Evolutionary conservation across 225 moss, liverwort and hornwort species (phyloP).

Genomic region (Antitrichia curtipendula): DNA sequence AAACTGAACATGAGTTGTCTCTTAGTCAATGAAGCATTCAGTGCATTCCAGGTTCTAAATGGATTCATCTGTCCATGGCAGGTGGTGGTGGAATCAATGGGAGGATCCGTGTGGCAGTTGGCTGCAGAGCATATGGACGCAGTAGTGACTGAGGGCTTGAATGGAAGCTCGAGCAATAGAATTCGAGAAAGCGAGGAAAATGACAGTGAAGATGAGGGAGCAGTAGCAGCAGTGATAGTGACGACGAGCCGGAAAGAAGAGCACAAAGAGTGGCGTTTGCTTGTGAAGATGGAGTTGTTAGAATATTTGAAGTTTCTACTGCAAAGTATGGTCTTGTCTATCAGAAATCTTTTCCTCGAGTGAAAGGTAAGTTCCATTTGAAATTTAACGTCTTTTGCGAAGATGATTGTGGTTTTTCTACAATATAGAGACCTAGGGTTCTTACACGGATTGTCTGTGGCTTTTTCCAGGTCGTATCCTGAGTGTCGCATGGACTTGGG

Average conservation of each 20-base stretch:
- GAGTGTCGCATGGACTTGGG: slow-evolving; percentile 81
- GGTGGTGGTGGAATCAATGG: slow-evolving; percentile 72
- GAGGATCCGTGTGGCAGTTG: slow-evolving; percentile 94
- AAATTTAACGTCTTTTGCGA: background rate
- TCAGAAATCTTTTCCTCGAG: slow-evolving; percentile 70
- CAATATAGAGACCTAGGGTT: background rate
- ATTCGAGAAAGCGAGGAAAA: slow-evolving; percentile 15
- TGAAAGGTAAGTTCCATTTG: slow-evolving; percentile 39
- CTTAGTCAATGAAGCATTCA: background rate
- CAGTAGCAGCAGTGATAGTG: slow-evolving; percentile 40
- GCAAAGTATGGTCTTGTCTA: slow-evolving; percentile 56
- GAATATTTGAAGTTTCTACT: slow-evolving; percentile 61
- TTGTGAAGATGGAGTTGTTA: slow-evolving; percentile 90
- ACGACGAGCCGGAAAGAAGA: slow-evolving; percentile 13
- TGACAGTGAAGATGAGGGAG: slow-evolving; percentile 43
- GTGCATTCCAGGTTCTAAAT: background rate
- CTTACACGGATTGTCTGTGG: background rate
- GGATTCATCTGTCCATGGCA: slow-evolving; percentile 5
- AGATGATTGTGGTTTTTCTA: background rate
- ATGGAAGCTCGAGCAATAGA: slow-evolving; percentile 1
- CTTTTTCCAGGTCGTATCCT: slow-evolving; percentile 58
- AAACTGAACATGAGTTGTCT: background rate
- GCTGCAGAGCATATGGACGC: slow-evolving; percentile 46
- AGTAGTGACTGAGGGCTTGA: background rate
- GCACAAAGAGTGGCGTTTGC: slow-evolving; percentile 83